These are phyloP conservation scores for Bocquillonia castaneifolia DNA, from an alignment of 441 rosid species.

Conservation along the genomic window DNA sequence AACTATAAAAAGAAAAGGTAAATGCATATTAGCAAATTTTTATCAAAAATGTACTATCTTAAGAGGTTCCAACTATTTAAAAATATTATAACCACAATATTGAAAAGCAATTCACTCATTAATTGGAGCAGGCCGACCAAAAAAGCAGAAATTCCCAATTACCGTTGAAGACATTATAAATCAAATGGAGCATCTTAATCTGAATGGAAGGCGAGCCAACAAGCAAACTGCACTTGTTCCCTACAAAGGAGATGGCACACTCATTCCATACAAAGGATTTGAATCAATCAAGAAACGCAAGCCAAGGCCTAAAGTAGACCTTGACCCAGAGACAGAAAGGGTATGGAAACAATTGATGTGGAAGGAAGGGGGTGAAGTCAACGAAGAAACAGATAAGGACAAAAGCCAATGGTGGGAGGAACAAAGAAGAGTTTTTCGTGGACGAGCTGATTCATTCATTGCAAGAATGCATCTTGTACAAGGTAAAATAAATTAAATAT, in stretches of 20 bases:
- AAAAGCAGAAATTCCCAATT: conserved; percentile 27
- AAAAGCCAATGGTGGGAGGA: conserved; percentile 84
- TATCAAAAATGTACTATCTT: conserved; percentile 16
- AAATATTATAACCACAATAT: conserved; percentile 19
- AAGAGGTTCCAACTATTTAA: conserved; percentile 16
- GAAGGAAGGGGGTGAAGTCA: conserved; percentile 48
- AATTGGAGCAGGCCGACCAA: conserved; percentile 38
- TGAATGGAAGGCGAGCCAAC: conserved; percentile 28
- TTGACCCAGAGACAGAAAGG: conserved; percentile 81
- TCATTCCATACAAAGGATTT: conserved; percentile 49
- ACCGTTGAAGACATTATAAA: conserved; percentile 44
- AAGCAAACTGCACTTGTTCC: conserved; percentile 55
- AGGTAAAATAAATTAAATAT: conserved; percentile 41
- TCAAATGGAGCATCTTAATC: conserved; percentile 43
- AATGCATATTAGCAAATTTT: conserved; percentile 21
- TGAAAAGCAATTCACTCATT: conserved; percentile 19
- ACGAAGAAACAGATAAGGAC: conserved; percentile 45
- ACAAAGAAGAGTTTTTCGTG: conserved; percentile 70
- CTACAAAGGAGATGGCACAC: conserved; percentile 47
- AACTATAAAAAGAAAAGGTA: conserved; percentile 47
- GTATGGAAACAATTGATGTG: conserved; percentile 90
- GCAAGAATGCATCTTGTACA: conserved; percentile 98
- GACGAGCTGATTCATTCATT: conserved; percentile 86
- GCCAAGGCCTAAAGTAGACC: conserved; percentile 84
- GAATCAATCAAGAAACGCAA: conserved; percentile 47